Percentiles rank a stretch among this genome's conserved stretches.
These are phyloP conservation scores for Arabidopsis thaliana DNA, from an alignment of 345 rosid genomes.

Conservation along the genomic window DNA sequence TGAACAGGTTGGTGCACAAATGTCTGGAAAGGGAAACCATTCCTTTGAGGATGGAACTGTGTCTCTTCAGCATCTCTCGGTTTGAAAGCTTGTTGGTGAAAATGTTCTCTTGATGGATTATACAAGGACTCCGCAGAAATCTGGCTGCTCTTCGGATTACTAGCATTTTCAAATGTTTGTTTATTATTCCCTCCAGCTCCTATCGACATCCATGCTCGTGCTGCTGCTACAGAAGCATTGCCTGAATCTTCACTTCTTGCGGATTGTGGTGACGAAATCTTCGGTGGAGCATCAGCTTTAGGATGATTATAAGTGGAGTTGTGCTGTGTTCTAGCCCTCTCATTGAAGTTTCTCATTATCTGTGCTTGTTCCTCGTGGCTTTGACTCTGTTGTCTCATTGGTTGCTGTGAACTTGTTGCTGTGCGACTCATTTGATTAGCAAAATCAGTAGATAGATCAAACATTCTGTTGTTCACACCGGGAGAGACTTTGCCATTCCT, in stretches of 20 bases:
- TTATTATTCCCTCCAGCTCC: slow-evolving; percentile 71
- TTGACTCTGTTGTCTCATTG: slow-evolving; percentile 46
- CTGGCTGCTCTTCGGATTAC: slow-evolving; percentile 53
- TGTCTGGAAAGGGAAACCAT: slow-evolving; percentile 60
- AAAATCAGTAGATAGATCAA: slow-evolving; percentile 50
- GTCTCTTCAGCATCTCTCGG: slow-evolving; percentile 54
- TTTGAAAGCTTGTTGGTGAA: slow-evolving; percentile 54
- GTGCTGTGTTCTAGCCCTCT: slow-evolving; percentile 63
- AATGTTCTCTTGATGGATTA: slow-evolving; percentile 65
- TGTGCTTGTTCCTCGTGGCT: slow-evolving; percentile 69
- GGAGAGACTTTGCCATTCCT: slow-evolving; percentile 56
- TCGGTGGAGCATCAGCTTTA: slow-evolving; percentile 37
- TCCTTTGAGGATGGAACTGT: slow-evolving; percentile 59
- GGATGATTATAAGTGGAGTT: slow-evolving; percentile 37
- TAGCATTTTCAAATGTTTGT: slow-evolving; percentile 54
- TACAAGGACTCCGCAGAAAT: slow-evolving; percentile 65
- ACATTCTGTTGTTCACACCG: slow-evolving; percentile 46
- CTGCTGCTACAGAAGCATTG: slow-evolving; percentile 74
- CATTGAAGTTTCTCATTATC: slow-evolving; percentile 59
- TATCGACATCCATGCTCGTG: slow-evolving; percentile 88
- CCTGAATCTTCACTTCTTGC: slow-evolving; percentile 59
- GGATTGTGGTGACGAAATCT: slow-evolving; percentile 50
- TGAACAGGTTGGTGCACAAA: slow-evolving; percentile 57
- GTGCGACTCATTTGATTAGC: slow-evolving; percentile 55
- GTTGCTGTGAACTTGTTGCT: slow-evolving; percentile 38